These are phyloP conservation scores for Euphorbia lathyris DNA, from an alignment of 345 rosid species.

Conservation along the genomic window DNA sequence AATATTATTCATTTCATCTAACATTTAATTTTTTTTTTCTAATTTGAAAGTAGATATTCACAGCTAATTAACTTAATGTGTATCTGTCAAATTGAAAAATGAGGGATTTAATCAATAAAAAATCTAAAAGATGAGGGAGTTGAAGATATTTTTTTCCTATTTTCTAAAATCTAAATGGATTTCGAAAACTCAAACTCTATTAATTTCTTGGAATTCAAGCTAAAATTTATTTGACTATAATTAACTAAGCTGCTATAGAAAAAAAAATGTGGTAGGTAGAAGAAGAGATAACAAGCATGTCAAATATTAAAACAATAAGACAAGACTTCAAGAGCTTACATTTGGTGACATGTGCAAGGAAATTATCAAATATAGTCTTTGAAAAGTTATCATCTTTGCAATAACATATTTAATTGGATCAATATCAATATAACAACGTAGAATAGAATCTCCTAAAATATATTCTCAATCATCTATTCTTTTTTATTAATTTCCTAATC, in stretches of 20 bases:
- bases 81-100: too few relatives aligned
- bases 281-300: neutral
- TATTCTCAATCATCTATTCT: neutral
- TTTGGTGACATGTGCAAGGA: neutral
- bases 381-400: neutral
- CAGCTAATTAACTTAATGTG: too few relatives aligned
- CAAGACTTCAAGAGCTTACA: neutral
- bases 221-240: too few relatives aligned
- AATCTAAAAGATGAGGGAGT: too few relatives aligned
- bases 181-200: neutral
- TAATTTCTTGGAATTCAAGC: neutral
- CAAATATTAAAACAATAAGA: too few relatives aligned
- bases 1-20: too few relatives aligned
- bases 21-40: too few relatives aligned
- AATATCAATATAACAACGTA: too few relatives aligned
- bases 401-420: too few relatives aligned
- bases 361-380: neutral
- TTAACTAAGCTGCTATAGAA: neutral
- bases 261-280: neutral
- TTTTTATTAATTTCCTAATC: neutral
- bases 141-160: too few relatives aligned
- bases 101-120: too few relatives aligned
- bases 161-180: neutral
- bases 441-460: neutral
- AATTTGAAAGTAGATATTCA: too few relatives aligned